These are phyloP conservation scores for Chytriomyces sp. DNA, from an alignment of 192 early-diverging fungal genomes.

Conservation along the genomic window DNA sequence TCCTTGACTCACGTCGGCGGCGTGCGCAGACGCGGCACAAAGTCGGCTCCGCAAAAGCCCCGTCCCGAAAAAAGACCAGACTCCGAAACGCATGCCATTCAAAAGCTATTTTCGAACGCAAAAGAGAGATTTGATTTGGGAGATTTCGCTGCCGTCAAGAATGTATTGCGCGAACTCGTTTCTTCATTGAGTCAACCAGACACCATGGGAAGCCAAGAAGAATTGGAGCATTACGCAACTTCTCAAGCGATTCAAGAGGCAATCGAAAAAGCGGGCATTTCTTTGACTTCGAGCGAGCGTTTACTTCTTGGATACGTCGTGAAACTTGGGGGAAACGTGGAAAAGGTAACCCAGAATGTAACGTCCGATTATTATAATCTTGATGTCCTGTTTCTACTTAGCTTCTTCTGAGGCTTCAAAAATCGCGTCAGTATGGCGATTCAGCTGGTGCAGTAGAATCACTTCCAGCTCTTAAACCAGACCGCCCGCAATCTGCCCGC, in stretches of 20 bases:
- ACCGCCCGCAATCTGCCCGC: constrained; percentile 55
- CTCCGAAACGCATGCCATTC: constrained; percentile 20
- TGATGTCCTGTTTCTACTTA: background rate
- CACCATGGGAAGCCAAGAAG: background rate
- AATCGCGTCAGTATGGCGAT: background rate
- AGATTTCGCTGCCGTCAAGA: constrained; percentile 16
- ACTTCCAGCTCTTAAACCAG: background rate
- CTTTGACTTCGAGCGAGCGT: constrained; percentile 22
- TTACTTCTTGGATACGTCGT: constrained; percentile 26
- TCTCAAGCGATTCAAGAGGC: constrained; percentile 29
- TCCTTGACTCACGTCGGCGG: constrained; percentile 44
- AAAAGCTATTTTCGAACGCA: constrained; percentile 14
- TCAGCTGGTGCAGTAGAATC: background rate
- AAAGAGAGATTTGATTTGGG: constrained; percentile 16
- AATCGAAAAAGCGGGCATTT: constrained; percentile 28
- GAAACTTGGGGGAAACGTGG: constrained; percentile 34
- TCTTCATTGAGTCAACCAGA: background rate
- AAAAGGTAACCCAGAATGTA: constrained; percentile 14
- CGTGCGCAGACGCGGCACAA: constrained; percentile 29
- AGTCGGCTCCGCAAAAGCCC: constrained; percentile 38
- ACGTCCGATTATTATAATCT: background rate
- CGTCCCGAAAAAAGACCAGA: constrained; percentile 29
- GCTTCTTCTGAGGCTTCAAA: background rate
- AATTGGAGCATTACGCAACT: background rate
- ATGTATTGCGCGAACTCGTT: constrained; percentile 17